These are phyloP conservation scores for Plectosphaerella cucumerina DNA, from an alignment of 2,329 filamentous ascomycete genomes.

Conservation along the genomic window DNA sequence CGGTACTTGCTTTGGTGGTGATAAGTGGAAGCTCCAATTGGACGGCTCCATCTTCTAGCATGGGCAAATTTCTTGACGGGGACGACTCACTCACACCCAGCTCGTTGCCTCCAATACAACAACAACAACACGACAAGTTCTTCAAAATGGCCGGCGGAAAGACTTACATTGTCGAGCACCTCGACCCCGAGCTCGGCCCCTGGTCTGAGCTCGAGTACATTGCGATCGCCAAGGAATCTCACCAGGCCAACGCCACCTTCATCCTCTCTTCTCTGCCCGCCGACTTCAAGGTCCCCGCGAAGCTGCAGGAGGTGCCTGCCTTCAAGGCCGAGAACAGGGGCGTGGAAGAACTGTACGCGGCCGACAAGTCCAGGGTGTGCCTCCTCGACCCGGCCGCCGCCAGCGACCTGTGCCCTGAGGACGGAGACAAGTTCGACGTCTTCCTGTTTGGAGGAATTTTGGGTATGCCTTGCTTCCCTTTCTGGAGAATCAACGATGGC, in stretches of 20 bases:
- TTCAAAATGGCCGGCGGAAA: constrained; percentile 34
- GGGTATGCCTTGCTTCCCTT: no score
- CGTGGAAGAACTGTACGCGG: constrained; percentile 77
- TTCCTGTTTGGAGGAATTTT: constrained; percentile 96
- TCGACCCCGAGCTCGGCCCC: constrained; percentile 87
- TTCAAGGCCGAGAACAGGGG: constrained; percentile 71
- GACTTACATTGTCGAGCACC: constrained; percentile 92
- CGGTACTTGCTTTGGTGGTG: no score
- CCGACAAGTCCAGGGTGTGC: constrained; percentile 73
- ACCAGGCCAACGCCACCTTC: constrained; percentile 63
- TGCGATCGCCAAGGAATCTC: constrained; percentile 79
- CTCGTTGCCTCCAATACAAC: neutral
- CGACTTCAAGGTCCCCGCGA: constrained; percentile 60
- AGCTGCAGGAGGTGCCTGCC: constrained; percentile 50
- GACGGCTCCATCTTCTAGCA: no score
- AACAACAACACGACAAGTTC: neutral
- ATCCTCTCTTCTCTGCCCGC: constrained; percentile 76
- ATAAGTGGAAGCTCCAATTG: no score
- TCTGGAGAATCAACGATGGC: no score
- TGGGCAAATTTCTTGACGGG: no score
- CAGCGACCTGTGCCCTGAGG: constrained; percentile 77
- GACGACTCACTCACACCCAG: no score
- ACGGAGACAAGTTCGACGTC: constrained; percentile 78
- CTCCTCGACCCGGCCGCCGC: constrained; percentile 82
- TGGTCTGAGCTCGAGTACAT: constrained; percentile 95